phyloP scores from a whole-genome alignment of 768 basidiomycete genomes.

The Suillus spraguei region DNA sequence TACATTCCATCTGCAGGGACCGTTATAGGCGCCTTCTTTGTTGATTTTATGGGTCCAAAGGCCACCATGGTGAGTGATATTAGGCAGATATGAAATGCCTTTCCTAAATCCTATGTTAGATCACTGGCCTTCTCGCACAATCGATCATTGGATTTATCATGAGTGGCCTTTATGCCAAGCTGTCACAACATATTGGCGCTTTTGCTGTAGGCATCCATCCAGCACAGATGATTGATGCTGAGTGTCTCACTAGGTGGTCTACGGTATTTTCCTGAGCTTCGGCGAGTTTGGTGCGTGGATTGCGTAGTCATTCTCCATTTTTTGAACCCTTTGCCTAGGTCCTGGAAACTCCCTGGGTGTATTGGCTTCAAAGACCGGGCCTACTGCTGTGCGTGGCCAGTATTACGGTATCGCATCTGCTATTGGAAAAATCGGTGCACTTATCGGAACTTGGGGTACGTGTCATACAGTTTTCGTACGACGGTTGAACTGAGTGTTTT shows the following conservation, averaged over 20 bases:
- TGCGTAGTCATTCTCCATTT: background rate
- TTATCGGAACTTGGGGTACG: slow-evolving; percentile 80
- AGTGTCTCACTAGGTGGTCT: slow-evolving; percentile 57
- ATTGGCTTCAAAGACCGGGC: slow-evolving; percentile 82
- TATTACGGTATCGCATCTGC: slow-evolving; percentile 89
- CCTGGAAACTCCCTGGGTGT: slow-evolving; percentile 89
- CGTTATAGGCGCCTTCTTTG: slow-evolving; percentile 70
- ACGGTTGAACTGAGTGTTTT: slow-evolving; percentile 7
- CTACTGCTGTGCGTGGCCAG: slow-evolving; percentile 85
- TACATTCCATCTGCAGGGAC: slow-evolving; percentile 43
- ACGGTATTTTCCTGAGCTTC: slow-evolving; percentile 88
- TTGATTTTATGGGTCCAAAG: slow-evolving; percentile 79
- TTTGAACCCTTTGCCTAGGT: slow-evolving; percentile 37
- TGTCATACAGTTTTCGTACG: slow-evolving; percentile 7
- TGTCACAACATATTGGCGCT: slow-evolving; percentile 66
- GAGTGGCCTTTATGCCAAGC: slow-evolving; percentile 74
- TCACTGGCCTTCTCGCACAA: slow-evolving; percentile 65
- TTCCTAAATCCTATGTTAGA: slow-evolving; percentile 39
- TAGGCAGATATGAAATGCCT: background rate
- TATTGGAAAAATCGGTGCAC: slow-evolving; percentile 82
- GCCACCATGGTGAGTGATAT: slow-evolving; percentile 59
- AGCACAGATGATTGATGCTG: background rate
- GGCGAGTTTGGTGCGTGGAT: slow-evolving; percentile 72
- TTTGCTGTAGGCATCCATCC: slow-evolving; percentile 58
- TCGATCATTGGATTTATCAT: slow-evolving; percentile 86